A percentile compares a stretch with the other conserved stretches of the same genome.
These are phyloP conservation scores for Hanseniaspora uvarum DNA, from an alignment of 1,139 yeast genomes.

Conservation along the genomic window DNA sequence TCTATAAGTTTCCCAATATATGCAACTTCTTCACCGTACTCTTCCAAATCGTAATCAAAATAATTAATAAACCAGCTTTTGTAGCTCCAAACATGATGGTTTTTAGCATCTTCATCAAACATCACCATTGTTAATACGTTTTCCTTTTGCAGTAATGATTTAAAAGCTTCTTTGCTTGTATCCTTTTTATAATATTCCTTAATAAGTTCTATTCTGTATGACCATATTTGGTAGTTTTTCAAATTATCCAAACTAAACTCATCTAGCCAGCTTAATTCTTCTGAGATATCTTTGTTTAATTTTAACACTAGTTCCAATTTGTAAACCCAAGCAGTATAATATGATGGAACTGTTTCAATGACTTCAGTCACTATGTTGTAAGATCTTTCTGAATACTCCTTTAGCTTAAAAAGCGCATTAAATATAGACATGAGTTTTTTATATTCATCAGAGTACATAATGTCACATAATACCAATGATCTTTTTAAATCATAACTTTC, in stretches of 20 bases:
- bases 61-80: slow-evolving; percentile 64
- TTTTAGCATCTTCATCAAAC: slow-evolving; percentile 70
- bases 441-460: slow-evolving; percentile 69
- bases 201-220: slow-evolving; percentile 42
- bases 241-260: slow-evolving; percentile 62
- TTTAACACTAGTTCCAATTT: slow-evolving; percentile 47
- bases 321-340: slow-evolving; percentile 84
- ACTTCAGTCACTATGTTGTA: slow-evolving; percentile 53
- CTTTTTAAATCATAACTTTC: neutral
- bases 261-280: slow-evolving; percentile 71
- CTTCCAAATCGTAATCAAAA: slow-evolving; percentile 32
- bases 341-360: slow-evolving; percentile 70
- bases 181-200: slow-evolving; percentile 43
- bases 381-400: slow-evolving; percentile 66
- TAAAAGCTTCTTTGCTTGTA: slow-evolving; percentile 23
- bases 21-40: slow-evolving; percentile 43
- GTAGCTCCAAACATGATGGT: slow-evolving; percentile 95
- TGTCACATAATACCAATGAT: slow-evolving; percentile 47
- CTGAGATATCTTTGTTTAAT: slow-evolving; percentile 34
- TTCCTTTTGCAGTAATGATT: slow-evolving; percentile 40
- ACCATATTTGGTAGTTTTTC: slow-evolving; percentile 95
- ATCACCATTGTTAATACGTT: slow-evolving; percentile 53
- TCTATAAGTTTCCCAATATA: slow-evolving; percentile 44
- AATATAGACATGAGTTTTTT: slow-evolving; percentile 49
- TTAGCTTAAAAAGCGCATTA: slow-evolving; percentile 47